A percentile compares a stretch with the other conserved stretches of the same genome.
phyloP scores from a whole-genome alignment of 2,329 filamentous ascomycete species.

The Aurifilum marmelostoma region DNA sequence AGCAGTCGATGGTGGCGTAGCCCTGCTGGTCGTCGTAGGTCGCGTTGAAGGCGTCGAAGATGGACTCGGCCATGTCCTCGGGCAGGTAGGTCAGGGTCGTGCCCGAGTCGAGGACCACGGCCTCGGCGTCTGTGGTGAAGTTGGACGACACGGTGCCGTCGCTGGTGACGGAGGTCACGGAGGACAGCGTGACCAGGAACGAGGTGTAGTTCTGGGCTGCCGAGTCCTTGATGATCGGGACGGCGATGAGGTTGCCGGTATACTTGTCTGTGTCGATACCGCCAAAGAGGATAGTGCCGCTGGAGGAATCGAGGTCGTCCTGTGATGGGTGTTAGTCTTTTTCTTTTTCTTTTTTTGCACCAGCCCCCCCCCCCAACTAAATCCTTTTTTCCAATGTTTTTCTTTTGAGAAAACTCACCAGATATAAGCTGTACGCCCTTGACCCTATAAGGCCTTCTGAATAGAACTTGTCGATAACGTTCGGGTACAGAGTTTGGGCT shows the following conservation, averaged over 20 bases:
- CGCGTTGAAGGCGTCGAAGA: conserved; percentile 45
- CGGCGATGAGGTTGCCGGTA: conserved; percentile 55
- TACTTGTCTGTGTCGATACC: conserved; percentile 71
- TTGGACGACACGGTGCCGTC: conserved; percentile 38
- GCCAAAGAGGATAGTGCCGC: conserved; percentile 70
- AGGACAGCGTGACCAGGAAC: conserved; percentile 45
- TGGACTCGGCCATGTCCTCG: conserved; percentile 45
- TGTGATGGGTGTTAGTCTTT: not conserved
- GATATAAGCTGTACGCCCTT: conserved; percentile 71
- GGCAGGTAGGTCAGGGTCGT: conserved; percentile 69
- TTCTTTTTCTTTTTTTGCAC: not conserved
- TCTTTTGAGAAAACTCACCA: conserved; percentile 33
- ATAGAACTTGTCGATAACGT: conserved; percentile 68
- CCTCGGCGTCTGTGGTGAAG: conserved; percentile 38
- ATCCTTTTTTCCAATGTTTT: too few species aligned
- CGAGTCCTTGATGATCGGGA: conserved; percentile 58
- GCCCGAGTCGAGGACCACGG: conserved; percentile 66
- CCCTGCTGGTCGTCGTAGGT: conserved; percentile 35
- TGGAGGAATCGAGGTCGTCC: conserved; percentile 56
- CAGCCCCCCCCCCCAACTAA: too few species aligned
- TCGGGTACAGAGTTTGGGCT: conserved; percentile 49
- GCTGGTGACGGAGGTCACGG: conserved; percentile 44
- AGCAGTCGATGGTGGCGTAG: conserved; percentile 46
- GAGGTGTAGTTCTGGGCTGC: conserved; percentile 43
- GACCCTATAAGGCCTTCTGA: conserved; percentile 63